A percentile compares a stretch with the other conserved stretches of the same genome.
Evolutionary conservation across 169 alveolate genomes (phyloP).

Genomic region (Plasmodium yoelii): DNA sequence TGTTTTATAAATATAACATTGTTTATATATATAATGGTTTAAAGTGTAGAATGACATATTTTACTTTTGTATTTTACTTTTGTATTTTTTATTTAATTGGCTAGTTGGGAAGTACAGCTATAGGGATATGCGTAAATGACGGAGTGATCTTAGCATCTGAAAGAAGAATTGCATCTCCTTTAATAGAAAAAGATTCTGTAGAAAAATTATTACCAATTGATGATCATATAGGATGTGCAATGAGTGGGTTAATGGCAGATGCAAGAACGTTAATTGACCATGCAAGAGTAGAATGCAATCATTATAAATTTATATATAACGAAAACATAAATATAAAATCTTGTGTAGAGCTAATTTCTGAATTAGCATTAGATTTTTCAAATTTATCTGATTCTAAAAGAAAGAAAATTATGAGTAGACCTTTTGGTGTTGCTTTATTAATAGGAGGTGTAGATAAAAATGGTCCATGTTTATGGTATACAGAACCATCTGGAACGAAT

Average conservation of each 20-base stretch:
- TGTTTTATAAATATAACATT: too few species aligned
- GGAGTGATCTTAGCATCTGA: slow-evolving; percentile 98
- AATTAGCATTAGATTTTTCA: slow-evolving; percentile 96
- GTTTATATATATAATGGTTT: too few species aligned
- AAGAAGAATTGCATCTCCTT: slow-evolving; percentile 91
- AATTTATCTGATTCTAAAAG: slow-evolving; percentile 87
- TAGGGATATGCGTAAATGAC: slow-evolving; percentile 96
- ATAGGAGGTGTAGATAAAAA: slow-evolving; percentile 97
- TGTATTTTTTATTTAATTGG: neutral
- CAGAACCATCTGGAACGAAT: slow-evolving; percentile 98
- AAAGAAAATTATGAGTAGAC: slow-evolving; percentile 95
- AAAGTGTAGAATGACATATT: too few species aligned
- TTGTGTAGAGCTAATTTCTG: slow-evolving; percentile 94
- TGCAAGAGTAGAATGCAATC: slow-evolving; percentile 97
- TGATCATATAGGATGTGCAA: slow-evolving; percentile 96
- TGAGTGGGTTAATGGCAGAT: slow-evolving; percentile 98
- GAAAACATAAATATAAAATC: slow-evolving; percentile 94
- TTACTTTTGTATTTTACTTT: too few species aligned
- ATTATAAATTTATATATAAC: slow-evolving; percentile 95
- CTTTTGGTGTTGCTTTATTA: slow-evolving; percentile 98
- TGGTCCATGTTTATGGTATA: slow-evolving; percentile 96
- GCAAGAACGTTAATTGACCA: slow-evolving; percentile 98
- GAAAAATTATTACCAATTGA: slow-evolving; percentile 97
- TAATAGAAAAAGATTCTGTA: slow-evolving; percentile 93
- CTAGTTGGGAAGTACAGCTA: slow-evolving; percentile 98